A percentile compares a stretch with the other conserved stretches of the same genome.
These are phyloP conservation scores for Populus nigra DNA, from an alignment of 345 rosid genomes.

Conservation along the genomic window DNA sequence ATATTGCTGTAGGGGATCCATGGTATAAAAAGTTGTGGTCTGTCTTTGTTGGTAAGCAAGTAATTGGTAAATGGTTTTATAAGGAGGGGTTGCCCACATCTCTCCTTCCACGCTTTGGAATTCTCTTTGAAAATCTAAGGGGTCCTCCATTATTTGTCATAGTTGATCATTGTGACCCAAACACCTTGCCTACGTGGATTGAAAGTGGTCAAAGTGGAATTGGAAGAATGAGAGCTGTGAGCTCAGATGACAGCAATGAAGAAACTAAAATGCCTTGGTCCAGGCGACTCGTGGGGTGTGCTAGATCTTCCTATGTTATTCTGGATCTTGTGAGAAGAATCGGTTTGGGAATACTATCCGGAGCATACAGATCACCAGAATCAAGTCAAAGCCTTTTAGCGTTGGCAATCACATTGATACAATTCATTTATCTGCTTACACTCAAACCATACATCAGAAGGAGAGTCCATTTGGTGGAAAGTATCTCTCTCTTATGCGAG, in stretches of 20 bases:
- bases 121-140: slow-evolving; percentile 44
- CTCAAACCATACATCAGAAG: slow-evolving; percentile 44
- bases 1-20: slow-evolving; percentile 15
- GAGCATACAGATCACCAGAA: slow-evolving; percentile 26
- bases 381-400: slow-evolving; percentile 39
- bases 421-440: slow-evolving; percentile 34
- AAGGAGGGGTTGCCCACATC: slow-evolving; percentile 40
- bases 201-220: slow-evolving; percentile 44
- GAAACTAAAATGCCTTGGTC: slow-evolving; percentile 28
- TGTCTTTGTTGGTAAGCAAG: slow-evolving; percentile 32
- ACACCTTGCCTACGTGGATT: slow-evolving; percentile 34
- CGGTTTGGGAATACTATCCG: slow-evolving; percentile 40
- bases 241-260: slow-evolving; percentile 47
- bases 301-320: slow-evolving; percentile 43
- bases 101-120: slow-evolving; percentile 39
- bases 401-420: slow-evolving; percentile 37
- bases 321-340: slow-evolving; percentile 48
- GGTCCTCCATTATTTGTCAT: slow-evolving; percentile 44
- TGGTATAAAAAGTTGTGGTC: slow-evolving; percentile 39
- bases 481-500: slow-evolving; percentile 43
- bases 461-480: slow-evolving; percentile 43
- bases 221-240: slow-evolving; percentile 48
- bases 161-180: slow-evolving; percentile 38
- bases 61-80: slow-evolving; percentile 48
- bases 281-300: slow-evolving; percentile 38